Evolutionary conservation across 352 stramenopile genomes (phyloP).

Genomic region (Plasmopara muralis): DNA sequence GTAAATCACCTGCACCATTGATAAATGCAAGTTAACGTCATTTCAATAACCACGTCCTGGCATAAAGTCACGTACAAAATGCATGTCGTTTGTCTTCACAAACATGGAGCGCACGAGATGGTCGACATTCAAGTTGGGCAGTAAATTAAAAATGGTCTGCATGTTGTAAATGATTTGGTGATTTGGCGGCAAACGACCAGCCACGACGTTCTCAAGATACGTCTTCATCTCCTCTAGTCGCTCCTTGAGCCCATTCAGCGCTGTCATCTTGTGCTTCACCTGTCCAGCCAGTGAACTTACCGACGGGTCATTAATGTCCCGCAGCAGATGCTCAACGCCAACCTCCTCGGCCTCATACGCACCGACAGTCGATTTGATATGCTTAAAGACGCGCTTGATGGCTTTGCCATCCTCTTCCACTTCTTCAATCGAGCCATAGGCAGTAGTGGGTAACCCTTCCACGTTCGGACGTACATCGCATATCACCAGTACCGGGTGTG

Average conservation of each 20-base stretch:
- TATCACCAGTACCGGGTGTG: slow-evolving; percentile 96
- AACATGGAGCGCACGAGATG: slow-evolving; percentile 96
- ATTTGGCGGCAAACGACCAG: slow-evolving; percentile 64
- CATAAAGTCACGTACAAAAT: slow-evolving; percentile 84
- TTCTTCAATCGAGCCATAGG: slow-evolving; percentile 97
- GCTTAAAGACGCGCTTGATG: slow-evolving; percentile 97
- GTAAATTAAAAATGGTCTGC: slow-evolving; percentile 99
- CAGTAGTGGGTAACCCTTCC: slow-evolving; percentile 94
- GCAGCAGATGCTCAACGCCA: slow-evolving; percentile 97
- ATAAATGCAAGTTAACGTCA: not conserved
- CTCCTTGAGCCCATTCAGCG: slow-evolving; percentile 89
- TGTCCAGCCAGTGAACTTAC: slow-evolving; percentile 96
- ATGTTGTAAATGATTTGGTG: slow-evolving; percentile 99
- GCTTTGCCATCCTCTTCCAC: slow-evolving; percentile 93
- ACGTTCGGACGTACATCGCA: slow-evolving; percentile 96
- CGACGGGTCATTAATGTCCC: slow-evolving; percentile 99
- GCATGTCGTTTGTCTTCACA: slow-evolving; percentile 99
- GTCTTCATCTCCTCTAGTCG: slow-evolving; percentile 97
- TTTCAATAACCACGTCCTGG: not conserved
- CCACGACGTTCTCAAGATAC: slow-evolving; percentile 94
- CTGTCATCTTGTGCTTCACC: slow-evolving; percentile 98
- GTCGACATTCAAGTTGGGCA: slow-evolving; percentile 98
- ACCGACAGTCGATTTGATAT: slow-evolving; percentile 95
- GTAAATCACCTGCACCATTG: slow-evolving; percentile 88
- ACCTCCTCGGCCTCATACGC: slow-evolving; percentile 95